These are phyloP conservation scores for Ceratobasidium papillatum DNA, from an alignment of 1,284 basidiomycete species.

Conservation along the genomic window DNA sequence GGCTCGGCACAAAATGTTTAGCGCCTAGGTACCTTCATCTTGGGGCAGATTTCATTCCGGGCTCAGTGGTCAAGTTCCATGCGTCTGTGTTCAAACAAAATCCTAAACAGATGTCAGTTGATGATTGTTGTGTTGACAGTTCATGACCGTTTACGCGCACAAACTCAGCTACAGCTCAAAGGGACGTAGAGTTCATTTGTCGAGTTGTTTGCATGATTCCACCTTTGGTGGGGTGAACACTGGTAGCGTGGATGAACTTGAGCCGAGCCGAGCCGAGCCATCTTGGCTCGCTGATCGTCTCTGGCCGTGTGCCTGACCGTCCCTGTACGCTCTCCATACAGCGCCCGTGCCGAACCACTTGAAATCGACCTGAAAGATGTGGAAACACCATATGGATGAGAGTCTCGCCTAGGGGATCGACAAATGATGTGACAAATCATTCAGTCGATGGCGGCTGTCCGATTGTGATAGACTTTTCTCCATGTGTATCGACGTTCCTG, in stretches of 20 bases:
- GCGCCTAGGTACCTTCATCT: not conserved
- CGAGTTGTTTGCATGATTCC: not conserved
- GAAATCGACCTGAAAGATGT: not conserved
- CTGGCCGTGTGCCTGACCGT: not conserved
- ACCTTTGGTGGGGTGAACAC: not conserved
- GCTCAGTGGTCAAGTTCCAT: not conserved
- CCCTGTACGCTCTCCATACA: not conserved
- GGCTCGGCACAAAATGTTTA: not conserved
- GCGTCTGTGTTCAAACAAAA: no score
- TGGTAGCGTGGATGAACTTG: not conserved
- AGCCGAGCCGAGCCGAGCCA: not conserved
- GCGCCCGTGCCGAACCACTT: not conserved
- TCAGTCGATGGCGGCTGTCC: not conserved
- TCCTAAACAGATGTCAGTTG: no score
- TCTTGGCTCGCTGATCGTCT: not conserved
- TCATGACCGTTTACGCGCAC: not conserved
- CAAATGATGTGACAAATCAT: not conserved
- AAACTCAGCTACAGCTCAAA: not conserved
- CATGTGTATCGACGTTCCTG: no score
- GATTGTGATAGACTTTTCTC: no score
- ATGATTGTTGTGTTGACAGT: no score
- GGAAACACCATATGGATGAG: not conserved
- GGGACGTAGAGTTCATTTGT: not conserved
- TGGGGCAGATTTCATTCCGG: conserved; percentile 1
- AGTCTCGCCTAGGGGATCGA: not conserved